A percentile compares a stretch with the other conserved stretches of the same genome.
Conservation (phyloP, 768 basidiomycete species). For the Phylloporus rhodoxanthus region DNA sequence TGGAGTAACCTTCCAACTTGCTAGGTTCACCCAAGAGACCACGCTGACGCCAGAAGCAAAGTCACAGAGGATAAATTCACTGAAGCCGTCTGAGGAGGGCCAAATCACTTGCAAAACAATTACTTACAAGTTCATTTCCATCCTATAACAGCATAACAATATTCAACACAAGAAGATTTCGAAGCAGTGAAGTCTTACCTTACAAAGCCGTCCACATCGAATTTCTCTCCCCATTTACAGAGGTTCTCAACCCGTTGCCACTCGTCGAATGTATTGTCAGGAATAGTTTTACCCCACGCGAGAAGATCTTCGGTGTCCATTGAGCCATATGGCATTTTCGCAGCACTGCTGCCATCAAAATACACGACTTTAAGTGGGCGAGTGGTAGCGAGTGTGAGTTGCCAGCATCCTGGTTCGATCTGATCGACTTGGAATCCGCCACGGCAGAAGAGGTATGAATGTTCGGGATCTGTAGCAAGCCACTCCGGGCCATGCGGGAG, state of each 20-base stretch:
- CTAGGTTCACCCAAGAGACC: background rate
- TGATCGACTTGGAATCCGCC: background rate
- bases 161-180: background rate
- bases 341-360: background rate
- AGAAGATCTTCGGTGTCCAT: background rate
- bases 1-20: background rate
- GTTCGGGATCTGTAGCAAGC: background rate
- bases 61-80: background rate
- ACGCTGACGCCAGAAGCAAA: background rate
- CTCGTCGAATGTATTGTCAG: background rate
- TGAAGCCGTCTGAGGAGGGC: background rate
- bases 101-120: background rate
- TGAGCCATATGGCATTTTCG: background rate
- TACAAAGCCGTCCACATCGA: background rate
- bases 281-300: background rate
- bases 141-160: background rate
- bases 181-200: background rate
- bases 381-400: too few relatives aligned
- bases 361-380: background rate
- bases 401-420: background rate
- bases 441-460: background rate
- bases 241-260: background rate
- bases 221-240: background rate
- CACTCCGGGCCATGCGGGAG: background rate
- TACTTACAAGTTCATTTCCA: slow-evolving; percentile 1